Base-by-base conservation (phyloP, 768 basidiomycete species). In the Leccinellum rugosiceps region DNA sequence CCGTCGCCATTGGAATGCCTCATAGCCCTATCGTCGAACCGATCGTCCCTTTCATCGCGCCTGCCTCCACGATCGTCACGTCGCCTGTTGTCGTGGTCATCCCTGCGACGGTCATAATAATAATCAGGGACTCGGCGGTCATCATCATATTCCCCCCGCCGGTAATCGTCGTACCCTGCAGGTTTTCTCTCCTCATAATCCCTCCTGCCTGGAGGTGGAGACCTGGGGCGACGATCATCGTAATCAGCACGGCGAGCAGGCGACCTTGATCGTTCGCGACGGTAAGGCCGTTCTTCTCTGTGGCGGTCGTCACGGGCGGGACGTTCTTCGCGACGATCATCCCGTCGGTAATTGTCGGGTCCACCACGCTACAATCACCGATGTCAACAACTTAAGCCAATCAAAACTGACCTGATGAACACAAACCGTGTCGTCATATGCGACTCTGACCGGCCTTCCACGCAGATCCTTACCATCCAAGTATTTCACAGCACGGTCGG, bases 151-250 rank as follows among this genome's bases (percentile, higher is more conserved):
- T 83, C 85, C 69, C 87, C 88, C 76, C 90, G 86, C 74, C 90
- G 86, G 75, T 84, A 80, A 83, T 90, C 87, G 84, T 92, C 90
- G 85, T 91, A 90, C 85, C 88, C 89, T 86, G 88, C 87, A 85
- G 88, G 83, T 82, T 87, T 87, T 83, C 80, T 85, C 76, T 91
- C 88, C 79, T 91, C 88, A 76, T 78, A 77, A 68, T 91, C 88
- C 81, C 90, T 88, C 81, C 79, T 82, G 58, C 84, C 81, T 64
- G 88, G 86, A 71, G 72, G 71, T 52, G 90, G 86, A 78, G 88
- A 90, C 82, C 89, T 87, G 79, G 85, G 77, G 68, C 86, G 87
- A 80, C 88, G 86, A 75, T 88, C 88, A 66, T 89, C 90, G 58
- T 81, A 74, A 60, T 85, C 85, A 58, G 83, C 78, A 60, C 85